Base-by-base conservation (phyloP, 1,284 basidiomycete species). In the Tylopilus sp. region DNA sequence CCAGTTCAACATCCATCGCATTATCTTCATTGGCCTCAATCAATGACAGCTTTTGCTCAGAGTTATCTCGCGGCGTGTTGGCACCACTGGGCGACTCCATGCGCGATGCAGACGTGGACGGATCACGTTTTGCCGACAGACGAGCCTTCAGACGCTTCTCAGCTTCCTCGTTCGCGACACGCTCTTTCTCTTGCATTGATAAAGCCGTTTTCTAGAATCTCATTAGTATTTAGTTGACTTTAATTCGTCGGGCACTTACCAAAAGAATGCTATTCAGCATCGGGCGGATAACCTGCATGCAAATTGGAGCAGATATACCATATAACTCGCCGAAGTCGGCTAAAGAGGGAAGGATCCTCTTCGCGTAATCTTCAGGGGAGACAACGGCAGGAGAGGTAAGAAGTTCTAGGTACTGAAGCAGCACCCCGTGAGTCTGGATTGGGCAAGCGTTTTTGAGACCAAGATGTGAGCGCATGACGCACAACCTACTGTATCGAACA, bases 241-340 rank as follows among this genome's bases (percentile, higher is more conserved):
- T 14, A 31, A 40, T 15, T 35, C 7, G 9, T 48, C 46, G 26
- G 45, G 39, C 46, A 70, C 77, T 58, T 64, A 85, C 86, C 60
- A 83, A 69, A 46, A 92, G 73, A 30, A 76, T 71, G 4, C 72
- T 70, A 54, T 88, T 81, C 26, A 94, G 74, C 51, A 88, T 84
- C 4, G 93, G 91, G 9, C 94, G 82, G 41, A 91, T 79, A 48
- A 96, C 87, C 62, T 93, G 90, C 88, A 96, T 95, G 49, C 91
- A 91, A 52, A 94, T 84, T 10, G 88, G 81, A 34, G 86, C 80
- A 53, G 84, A 83, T 44, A 97, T 80, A 3, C 84, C 88, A 66
- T 87, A 94, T 38, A 78, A 75, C 42, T 78, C 75, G 46, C 83
- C 82, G 9, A 97, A 76, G 38, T 88, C 83, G 1, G 73, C 72